A percentile compares a stretch with the other conserved stretches of the same genome.
phyloP scores from a whole-genome alignment of 192 early-diverging fungal species.

The Dissophora globulifera region DNA sequence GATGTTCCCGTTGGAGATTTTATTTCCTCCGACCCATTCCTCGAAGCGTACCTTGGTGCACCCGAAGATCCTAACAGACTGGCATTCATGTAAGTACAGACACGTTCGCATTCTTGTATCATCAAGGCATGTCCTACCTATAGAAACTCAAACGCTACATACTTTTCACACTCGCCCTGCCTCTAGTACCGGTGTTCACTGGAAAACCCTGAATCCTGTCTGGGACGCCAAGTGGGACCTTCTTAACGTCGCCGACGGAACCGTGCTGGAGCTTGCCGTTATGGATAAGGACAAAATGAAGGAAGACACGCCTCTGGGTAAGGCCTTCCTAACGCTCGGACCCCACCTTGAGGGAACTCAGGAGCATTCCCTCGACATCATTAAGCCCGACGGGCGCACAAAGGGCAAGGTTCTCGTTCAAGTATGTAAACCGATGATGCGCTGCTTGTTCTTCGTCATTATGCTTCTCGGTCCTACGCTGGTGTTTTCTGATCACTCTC shows the following conservation, averaged over 20 bases:
- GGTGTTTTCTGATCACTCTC: too few species aligned
- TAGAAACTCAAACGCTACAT: not conserved
- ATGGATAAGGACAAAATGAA: slow-evolving; percentile 52
- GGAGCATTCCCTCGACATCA: slow-evolving; percentile 33
- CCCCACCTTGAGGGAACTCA: slow-evolving; percentile 16
- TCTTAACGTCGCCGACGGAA: slow-evolving; percentile 24
- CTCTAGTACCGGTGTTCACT: slow-evolving; percentile 35
- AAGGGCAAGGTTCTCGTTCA: slow-evolving; percentile 25
- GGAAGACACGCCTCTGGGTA: slow-evolving; percentile 40
- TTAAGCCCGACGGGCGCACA: slow-evolving; percentile 9
- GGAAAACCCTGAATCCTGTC: slow-evolving; percentile 38
- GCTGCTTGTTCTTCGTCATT: too few species aligned
- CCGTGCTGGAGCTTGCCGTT: slow-evolving; percentile 11
- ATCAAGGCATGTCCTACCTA: too few species aligned
- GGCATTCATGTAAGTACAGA: slow-evolving; percentile 23
- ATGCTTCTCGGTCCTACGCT: too few species aligned
- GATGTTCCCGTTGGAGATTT: slow-evolving; percentile 40
- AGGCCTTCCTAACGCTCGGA: slow-evolving; percentile 5
- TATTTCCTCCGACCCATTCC: slow-evolving; percentile 28
- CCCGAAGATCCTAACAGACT: slow-evolving; percentile 18
- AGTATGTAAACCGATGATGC: too few species aligned
- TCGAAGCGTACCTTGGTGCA: slow-evolving; percentile 33
- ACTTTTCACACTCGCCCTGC: not conserved
- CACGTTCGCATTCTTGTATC: not conserved
- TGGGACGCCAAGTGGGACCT: slow-evolving; percentile 44